A percentile compares a stretch with the other conserved stretches of the same genome.
phyloP scores from a whole-genome alignment of 2,329 filamentous ascomycete species.

The Sporothrix globosa region DNA sequence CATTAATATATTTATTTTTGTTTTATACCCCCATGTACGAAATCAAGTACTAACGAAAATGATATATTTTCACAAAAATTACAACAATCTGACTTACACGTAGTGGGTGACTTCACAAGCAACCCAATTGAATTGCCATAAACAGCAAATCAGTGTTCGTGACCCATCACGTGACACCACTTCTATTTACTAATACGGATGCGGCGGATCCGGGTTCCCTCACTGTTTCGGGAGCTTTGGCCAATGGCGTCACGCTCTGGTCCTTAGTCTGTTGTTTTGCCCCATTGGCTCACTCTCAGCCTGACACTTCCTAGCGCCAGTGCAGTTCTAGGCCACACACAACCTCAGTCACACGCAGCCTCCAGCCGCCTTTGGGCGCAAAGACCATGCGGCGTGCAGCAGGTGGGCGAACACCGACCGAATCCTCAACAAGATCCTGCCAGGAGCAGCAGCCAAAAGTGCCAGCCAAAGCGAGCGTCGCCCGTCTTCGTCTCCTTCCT shows the following conservation, averaged over 20 bases:
- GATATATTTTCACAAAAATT: background rate
- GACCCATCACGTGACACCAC: background rate
- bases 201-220: background rate
- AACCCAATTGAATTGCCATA: no score
- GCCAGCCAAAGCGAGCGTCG: background rate
- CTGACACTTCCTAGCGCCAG: background rate
- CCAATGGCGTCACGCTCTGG: slow-evolving; percentile 20
- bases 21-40: no score
- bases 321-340: slow-evolving; percentile 14
- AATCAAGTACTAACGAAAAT: no score
- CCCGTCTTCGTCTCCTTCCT: background rate
- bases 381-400: background rate
- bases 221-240: slow-evolving; percentile 22
- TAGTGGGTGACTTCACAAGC: no score
- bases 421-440: slow-evolving; percentile 3
- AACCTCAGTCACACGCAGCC: background rate
- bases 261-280: background rate
- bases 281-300: background rate
- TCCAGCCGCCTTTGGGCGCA: background rate
- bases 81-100: background rate
- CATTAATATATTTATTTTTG: background rate
- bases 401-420: slow-evolving; percentile 13
- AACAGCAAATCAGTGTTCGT: no score
- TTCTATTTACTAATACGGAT: background rate
- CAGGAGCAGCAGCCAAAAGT: background rate